These are phyloP conservation scores for Diaporthe humulicola DNA, from an alignment of 2,329 filamentous ascomycete species.

Conservation along the genomic window DNA sequence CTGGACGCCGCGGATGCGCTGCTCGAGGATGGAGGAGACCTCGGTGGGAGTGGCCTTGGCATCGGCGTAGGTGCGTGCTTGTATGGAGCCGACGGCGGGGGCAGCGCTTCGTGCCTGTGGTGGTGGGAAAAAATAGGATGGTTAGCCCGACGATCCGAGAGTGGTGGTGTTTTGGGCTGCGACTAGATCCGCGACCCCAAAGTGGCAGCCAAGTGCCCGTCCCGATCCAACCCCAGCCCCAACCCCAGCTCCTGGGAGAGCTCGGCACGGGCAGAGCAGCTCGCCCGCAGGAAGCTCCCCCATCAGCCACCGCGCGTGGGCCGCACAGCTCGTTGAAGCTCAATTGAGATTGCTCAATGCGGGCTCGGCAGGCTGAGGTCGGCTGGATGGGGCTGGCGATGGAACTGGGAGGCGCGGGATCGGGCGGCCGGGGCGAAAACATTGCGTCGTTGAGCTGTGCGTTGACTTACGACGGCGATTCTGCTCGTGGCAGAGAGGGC, in stretches of 20 bases:
- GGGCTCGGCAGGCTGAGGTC: slow-evolving; percentile 49
- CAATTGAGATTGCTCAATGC: slow-evolving; percentile 54
- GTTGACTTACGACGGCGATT: slow-evolving; percentile 91
- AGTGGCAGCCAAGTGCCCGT: slow-evolving; percentile 39
- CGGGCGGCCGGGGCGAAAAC: slow-evolving; percentile 50
- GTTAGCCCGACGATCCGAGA: slow-evolving; percentile 45
- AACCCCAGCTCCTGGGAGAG: slow-evolving; percentile 43
- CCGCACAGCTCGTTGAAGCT: slow-evolving; percentile 48
- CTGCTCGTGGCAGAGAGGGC: slow-evolving; percentile 93
- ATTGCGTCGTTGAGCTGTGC: slow-evolving; percentile 37
- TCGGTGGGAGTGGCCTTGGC: slow-evolving; percentile 97
- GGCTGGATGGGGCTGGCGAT: slow-evolving; percentile 58
- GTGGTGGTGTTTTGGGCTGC: slow-evolving; percentile 28
- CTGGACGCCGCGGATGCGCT: slow-evolving; percentile 98
- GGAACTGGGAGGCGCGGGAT: slow-evolving; percentile 56
- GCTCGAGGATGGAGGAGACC: slow-evolving; percentile 99
- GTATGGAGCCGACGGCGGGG: slow-evolving; percentile 79
- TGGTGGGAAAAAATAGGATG: slow-evolving; percentile 40
- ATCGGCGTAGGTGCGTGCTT: slow-evolving; percentile 91
- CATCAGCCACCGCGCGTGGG: slow-evolving; percentile 48
- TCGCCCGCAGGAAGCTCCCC: slow-evolving; percentile 51
- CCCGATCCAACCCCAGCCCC: slow-evolving; percentile 36
- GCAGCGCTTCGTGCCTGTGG: slow-evolving; percentile 86
- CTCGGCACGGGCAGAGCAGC: slow-evolving; percentile 45
- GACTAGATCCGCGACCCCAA: slow-evolving; percentile 21